Evolutionary conservation across 202 grass and related monocot genomes (phyloP), one percentile per base, ranked within the genome.

Genomic region (Eragrostis tef): DNA sequence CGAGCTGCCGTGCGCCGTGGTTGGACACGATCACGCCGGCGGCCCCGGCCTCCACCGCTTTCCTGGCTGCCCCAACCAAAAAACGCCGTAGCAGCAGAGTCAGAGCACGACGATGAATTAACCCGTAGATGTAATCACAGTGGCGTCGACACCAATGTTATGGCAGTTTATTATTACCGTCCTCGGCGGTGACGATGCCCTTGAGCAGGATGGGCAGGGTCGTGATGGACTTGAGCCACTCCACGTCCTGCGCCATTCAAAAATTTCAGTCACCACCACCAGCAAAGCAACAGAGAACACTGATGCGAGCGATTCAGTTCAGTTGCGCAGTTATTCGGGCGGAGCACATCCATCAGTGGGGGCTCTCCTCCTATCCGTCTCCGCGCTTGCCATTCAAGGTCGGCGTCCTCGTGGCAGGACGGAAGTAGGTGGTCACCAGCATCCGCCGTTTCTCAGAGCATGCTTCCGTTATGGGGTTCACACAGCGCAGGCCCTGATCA

Each of bases 171-270:
- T 8, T 1, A 13, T 47, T 89, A 97, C 92, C 88, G 70, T 97
- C 92, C 84, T 97, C 94, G 4, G 72, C 89, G 0, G 94, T 94
- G 59, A 97, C 20, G n/a, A 94, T 91, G 82, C 94, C 94, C 83
- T 97, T 97, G 17, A 94, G 59, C 20, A 94, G 42, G 78, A 93
- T 88, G 6, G 94, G 90, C 83, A 97, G 81, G 64, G 75, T 83
- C 57, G 94, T 93, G 52, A 98, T 94, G 58, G 90, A 91, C 88
- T 91, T 94, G 46, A 94, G 76, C 94, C 92, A 94, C 79, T 91
- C 79, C 64, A 94, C 71, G 44, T 98, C 92, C 92, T 93, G 76
- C n/a, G 6, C 0, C 34, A 81, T 19, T 3, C 36, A 25, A n/a
- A 25, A 15, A 44, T 12, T 45, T 20, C 60, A 83, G 60, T 10